phyloP scores from a whole-genome alignment of 257 asterid genomes.

The Solanum gandarillasii region DNA sequence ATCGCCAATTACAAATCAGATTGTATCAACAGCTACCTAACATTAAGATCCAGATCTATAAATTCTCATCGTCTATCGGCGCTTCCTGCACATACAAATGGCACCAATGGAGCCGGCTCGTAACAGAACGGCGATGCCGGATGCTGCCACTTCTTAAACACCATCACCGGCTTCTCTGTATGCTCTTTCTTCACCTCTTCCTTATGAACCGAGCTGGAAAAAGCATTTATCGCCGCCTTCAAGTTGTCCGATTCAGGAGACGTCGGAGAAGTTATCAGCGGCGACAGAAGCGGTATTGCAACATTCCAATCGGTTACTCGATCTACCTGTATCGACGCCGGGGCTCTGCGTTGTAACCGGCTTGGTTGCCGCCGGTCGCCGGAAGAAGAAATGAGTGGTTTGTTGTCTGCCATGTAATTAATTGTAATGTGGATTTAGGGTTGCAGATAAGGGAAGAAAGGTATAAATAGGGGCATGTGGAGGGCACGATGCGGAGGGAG shows the following conservation, averaged over 20 bases:
- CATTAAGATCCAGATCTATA: background rate
- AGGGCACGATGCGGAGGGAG: background rate
- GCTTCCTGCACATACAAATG: constrained; percentile 40
- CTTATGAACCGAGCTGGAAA: background rate
- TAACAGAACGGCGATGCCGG: constrained; percentile 60
- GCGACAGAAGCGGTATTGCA: constrained; percentile 67
- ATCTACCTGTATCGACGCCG: constrained; percentile 53
- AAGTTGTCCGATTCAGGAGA: constrained; percentile 34
- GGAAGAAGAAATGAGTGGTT: background rate
- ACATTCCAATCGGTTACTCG: constrained; percentile 56
- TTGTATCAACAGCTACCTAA: background rate
- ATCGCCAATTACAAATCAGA: background rate
- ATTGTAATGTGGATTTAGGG: background rate
- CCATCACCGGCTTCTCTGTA: constrained; percentile 21
- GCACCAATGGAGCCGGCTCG: constrained; percentile 34
- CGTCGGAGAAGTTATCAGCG: constrained; percentile 30
- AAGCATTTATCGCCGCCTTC: constrained; percentile 20
- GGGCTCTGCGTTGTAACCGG: constrained; percentile 52
- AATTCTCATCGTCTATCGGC: constrained; percentile 23
- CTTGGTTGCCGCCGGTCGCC: constrained; percentile 27
- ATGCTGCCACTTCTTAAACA: constrained; percentile 45
- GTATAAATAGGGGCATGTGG: constrained; percentile 14
- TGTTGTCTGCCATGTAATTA: background rate
- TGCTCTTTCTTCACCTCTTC: constrained; percentile 13
- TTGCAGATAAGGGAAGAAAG: background rate